Evolutionary conservation across 1,284 basidiomycete genomes (phyloP), one percentile per base, ranked within the genome.

Genomic region (Ustilago curta): DNA sequence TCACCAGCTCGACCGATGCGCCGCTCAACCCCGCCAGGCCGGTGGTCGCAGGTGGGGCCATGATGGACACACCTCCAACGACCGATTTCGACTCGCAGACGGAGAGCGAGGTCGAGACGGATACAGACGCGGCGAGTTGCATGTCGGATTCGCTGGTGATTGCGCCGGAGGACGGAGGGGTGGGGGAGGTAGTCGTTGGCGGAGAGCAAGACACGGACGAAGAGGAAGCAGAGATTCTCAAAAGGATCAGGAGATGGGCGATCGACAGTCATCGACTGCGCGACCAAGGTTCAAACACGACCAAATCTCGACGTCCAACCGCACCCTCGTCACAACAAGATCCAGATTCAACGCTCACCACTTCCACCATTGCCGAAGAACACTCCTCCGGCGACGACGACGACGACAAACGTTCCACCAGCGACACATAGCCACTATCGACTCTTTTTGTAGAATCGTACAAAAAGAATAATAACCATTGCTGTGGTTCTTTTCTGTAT

Each of bases 41-140:
- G 3, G 5, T 11, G 2, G 37, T 19, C 44, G 19, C 43, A 31
- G 57, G 12, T 18, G 50, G 14, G 2, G 54, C 43, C 6, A 27
- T 11, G 23, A 27, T 76, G 19, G 75, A 79, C 18, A 79, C 77
- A 6, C 77, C 77, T 0, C 77, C 77, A 23, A 66, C 75, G 8
- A 79, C 77, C 1, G 77, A 77, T 44, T 59, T 79, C 16, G 70
- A 75, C 35, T 66, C 62, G 18, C 67, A 63, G 39, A 74, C 71
- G 18, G 71, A 74, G 39, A 66, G 53, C 44, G 62, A 65, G 44
- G 16, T 55, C 1, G 67, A 70, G 7, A 65, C 42, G 19, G 70
- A 66, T 4, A 48, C 52, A 35, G 70, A 59, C 1, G 59, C 25
- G 12, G 58, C 23, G 4, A 53, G 49, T 23, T 58, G 61, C 21